Evolutionary conservation across 106 monocot species (phyloP).

Genomic region (Dendrobium nobile): DNA sequence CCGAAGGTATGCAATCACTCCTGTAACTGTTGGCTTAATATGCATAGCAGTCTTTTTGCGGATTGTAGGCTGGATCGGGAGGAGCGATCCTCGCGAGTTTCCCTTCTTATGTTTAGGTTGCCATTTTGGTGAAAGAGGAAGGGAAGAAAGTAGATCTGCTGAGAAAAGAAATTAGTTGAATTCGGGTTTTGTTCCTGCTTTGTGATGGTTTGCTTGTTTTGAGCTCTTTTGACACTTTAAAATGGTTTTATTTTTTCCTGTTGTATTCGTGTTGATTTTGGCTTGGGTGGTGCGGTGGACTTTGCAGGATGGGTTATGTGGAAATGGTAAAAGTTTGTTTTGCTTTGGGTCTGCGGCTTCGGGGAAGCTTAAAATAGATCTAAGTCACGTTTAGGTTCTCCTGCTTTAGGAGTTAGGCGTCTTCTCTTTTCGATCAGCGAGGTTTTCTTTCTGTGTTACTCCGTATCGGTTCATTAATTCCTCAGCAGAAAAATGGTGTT

Average conservation of each 20-base stretch:
- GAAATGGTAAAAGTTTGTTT: neutral
- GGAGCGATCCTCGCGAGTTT: neutral
- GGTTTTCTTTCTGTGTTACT: too few species aligned
- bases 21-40: neutral
- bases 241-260: neutral
- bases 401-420: neutral
- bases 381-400: neutral
- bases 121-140: neutral
- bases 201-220: slow-evolving; percentile 3
- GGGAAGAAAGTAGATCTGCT: neutral
- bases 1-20: neutral
- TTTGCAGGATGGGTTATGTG: neutral
- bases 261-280: neutral
- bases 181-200: neutral
- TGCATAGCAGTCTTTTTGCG: neutral
- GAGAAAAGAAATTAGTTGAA: neutral
- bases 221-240: neutral
- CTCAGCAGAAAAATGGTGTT: neutral
- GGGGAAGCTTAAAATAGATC: neutral
- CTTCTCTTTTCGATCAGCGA: neutral
- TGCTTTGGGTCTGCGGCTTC: neutral
- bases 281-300: neutral
- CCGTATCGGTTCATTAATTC: too few species aligned
- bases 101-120: neutral
- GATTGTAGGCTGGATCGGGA: neutral